phyloP scores from a whole-genome alignment of 768 basidiomycete species.

The Gloeostereum incarnatum region DNA sequence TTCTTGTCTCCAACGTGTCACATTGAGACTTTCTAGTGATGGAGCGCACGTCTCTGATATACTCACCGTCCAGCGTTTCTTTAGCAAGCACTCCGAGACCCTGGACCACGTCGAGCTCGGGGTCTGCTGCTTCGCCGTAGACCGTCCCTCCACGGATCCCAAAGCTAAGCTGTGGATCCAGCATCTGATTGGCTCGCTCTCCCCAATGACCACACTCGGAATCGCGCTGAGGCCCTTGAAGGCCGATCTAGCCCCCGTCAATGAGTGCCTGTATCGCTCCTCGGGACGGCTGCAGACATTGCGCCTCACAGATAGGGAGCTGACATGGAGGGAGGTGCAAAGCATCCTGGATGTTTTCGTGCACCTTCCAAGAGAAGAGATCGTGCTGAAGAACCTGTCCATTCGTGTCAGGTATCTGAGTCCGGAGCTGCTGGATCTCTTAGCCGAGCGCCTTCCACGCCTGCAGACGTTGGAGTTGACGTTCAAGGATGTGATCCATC shows the following conservation, averaged over 20 bases:
- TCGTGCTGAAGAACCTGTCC: conserved; percentile 11
- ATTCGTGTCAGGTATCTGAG: conserved; percentile 14
- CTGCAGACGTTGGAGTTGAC: conserved; percentile 14
- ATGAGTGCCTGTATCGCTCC: conserved; percentile 20
- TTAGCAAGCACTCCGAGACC: conserved; percentile 22
- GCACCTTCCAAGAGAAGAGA: not conserved
- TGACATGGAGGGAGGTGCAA: conserved; percentile 20
- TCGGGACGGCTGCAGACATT: conserved; percentile 20
- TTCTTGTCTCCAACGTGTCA: conserved; percentile 25
- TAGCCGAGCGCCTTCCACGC: conserved; percentile 14
- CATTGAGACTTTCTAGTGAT: conserved; percentile 35
- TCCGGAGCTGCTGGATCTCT: conserved; percentile 14
- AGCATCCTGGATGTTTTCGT: conserved; percentile 14
- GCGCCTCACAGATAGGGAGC: conserved; percentile 25
- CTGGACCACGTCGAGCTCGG: conserved; percentile 26
- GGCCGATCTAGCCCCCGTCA: conserved; percentile 17
- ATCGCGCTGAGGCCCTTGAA: conserved; percentile 30
- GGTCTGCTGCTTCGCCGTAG: conserved; percentile 18
- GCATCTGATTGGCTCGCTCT: conserved; percentile 20
- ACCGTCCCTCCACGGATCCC: conserved; percentile 12
- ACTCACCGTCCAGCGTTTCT: conserved; percentile 20
- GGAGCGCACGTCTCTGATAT: conserved; percentile 29
- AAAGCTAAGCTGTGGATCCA: conserved; percentile 32
- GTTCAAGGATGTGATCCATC: conserved; percentile 13
- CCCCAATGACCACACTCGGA: conserved; percentile 20